Evolutionary conservation across 2,329 filamentous ascomycete genomes (phyloP), one percentile per base, ranked within the genome.

Genomic region (Fulvia fulva): DNA sequence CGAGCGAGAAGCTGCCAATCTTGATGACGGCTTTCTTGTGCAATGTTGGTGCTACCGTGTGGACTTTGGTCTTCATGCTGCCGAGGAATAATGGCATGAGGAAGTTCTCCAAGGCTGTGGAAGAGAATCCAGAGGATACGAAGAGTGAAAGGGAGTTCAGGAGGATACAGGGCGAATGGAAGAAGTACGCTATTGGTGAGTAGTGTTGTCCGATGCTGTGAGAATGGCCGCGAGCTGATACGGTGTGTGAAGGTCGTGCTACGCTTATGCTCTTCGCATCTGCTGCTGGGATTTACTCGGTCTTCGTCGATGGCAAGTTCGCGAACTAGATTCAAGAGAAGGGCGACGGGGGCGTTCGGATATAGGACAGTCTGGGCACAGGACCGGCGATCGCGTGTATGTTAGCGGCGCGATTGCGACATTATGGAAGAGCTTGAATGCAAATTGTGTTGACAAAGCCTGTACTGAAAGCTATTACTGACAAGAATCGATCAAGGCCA

Each of bases 71-170:
- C 9, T 66, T 71, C 41, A 69, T 70, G 68, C 68, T 71, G 22
- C 69, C 68, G 22, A 65, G 68, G 56, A 71, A 72, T 63, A 67
- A 63, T 56, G 59, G 60, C n/a, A 67, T 72, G 68, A 54, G 62
- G 14, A 57, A 53, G 30, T 52, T 64, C 49, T 62, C 68, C 19
- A 58, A 52, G 23, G 64, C 63, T 19, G 28, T 71, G 45, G 60
- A 68, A 51, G 58, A 54, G 16, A 65, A 70, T 28, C 56, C 55
- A 7, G 53, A 46, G 22, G 67, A 70, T 37, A 62, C 64, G 47
- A 63, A 63, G 59, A 63, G 63, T 46, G 70, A 67, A 62, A 65
- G 57, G 57, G 66, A 69, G 61, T 61, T 72, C 23, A 65, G 68
- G 51, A 46, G 58, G 34, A 32, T 67, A 51, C 67, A 70, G 65